These are phyloP conservation scores for Hypoxylon sp. DNA, from an alignment of 2,329 filamentous ascomycete species.

Conservation along the genomic window DNA sequence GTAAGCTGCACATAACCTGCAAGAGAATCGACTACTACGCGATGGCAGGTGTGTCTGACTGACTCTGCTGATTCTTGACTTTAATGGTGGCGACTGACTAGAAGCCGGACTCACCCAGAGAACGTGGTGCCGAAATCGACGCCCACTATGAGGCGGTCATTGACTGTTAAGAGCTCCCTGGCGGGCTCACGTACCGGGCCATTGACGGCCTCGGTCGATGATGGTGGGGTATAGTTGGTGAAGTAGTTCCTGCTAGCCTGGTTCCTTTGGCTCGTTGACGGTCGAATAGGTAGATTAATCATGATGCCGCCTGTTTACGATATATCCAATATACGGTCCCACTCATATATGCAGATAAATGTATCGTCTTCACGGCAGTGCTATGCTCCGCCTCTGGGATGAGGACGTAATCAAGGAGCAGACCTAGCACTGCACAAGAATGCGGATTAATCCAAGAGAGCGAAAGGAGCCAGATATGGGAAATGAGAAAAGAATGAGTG, in stretches of 20 bases:
- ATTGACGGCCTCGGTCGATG: conserved; percentile 69
- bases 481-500: neutral
- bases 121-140: conserved; percentile 89
- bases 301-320: conserved; percentile 46
- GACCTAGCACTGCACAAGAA: too few relatives aligned
- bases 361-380: neutral
- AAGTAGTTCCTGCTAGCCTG: conserved; percentile 66
- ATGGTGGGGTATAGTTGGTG: conserved; percentile 62
- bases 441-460: conserved; percentile 8
- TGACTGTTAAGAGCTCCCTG: conserved; percentile 59
- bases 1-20: too few relatives aligned
- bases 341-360: conserved; percentile 19
- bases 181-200: conserved; percentile 66
- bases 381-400: conserved; percentile 11
- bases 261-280: conserved; percentile 58
- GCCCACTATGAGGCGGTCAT: conserved; percentile 76
- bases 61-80: too few relatives aligned
- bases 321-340: conserved; percentile 15
- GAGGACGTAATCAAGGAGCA: conserved; percentile 2
- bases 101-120: conserved; percentile 66
- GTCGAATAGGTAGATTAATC: conserved; percentile 61
- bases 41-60: too few relatives aligned
- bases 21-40: too few relatives aligned
- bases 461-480: conserved; percentile 5
- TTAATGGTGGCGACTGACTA: too few relatives aligned